phyloP scores from a whole-genome alignment of 371 early-diverging fungal genomes.

The Circinella minor region DNA sequence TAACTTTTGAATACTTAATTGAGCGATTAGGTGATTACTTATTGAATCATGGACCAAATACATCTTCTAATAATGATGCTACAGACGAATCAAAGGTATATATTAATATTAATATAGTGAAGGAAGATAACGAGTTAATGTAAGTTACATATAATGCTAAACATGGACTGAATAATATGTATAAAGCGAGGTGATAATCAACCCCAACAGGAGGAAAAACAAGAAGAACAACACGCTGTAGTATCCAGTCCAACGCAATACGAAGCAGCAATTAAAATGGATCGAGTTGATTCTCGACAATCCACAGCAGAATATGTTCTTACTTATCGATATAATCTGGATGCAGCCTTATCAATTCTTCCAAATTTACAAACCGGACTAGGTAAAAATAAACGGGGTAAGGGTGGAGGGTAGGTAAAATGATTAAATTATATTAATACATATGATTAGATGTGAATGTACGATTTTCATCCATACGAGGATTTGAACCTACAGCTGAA shows the following conservation, averaged over 20 bases:
- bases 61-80: slow-evolving; percentile 14
- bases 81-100: not conserved
- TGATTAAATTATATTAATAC: too few species aligned
- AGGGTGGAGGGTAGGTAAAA: not conserved
- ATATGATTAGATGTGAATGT: slow-evolving; percentile 78
- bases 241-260: slow-evolving; percentile 1
- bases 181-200: not conserved
- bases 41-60: slow-evolving; percentile 34
- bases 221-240: not conserved
- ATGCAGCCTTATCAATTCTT: slow-evolving; percentile 53
- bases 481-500: slow-evolving; percentile 80
- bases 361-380: slow-evolving; percentile 58
- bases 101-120: too few species aligned
- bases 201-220: not conserved
- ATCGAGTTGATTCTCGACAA: slow-evolving; percentile 17
- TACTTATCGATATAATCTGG: slow-evolving; percentile 42
- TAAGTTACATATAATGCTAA: too few species aligned
- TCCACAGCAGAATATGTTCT: slow-evolving; percentile 37
- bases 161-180: not conserved
- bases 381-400: slow-evolving; percentile 25
- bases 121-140: not conserved
- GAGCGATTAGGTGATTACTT: slow-evolving; percentile 78
- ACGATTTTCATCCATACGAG: slow-evolving; percentile 73
- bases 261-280: not conserved
- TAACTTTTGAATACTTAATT: slow-evolving; percentile 75